phyloP scores from a whole-genome alignment of 2,329 filamentous ascomycete genomes.

The Stagonosporopsis chrysanthemi region DNA sequence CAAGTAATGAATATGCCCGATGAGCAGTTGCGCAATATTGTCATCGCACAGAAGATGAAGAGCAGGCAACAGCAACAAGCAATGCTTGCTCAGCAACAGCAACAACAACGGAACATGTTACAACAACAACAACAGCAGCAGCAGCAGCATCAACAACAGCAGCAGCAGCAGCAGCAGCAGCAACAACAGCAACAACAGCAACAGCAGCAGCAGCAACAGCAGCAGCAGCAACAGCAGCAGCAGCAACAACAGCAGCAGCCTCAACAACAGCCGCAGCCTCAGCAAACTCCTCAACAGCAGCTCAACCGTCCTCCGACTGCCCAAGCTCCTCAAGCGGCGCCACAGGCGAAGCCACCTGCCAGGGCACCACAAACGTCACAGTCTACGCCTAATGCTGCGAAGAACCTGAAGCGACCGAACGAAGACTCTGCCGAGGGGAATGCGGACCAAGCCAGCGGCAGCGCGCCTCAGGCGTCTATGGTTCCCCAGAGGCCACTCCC shows the following conservation, averaged over 20 bases:
- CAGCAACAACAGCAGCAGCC: slow-evolving; percentile 13
- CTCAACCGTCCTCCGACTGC: slow-evolving; percentile 8
- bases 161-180: slow-evolving; percentile 33
- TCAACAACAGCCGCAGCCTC: slow-evolving; percentile 25
- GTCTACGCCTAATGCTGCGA: slow-evolving; percentile 25
- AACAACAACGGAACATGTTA: slow-evolving; percentile 13
- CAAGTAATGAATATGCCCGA: slow-evolving; percentile 39
- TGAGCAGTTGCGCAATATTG: slow-evolving; percentile 38
- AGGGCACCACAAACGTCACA: slow-evolving; percentile 33
- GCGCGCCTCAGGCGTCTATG: slow-evolving; percentile 49
- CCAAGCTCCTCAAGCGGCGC: slow-evolving; percentile 6
- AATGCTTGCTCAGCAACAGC: slow-evolving; percentile 7
- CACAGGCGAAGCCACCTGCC: slow-evolving; percentile 29
- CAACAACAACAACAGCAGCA: slow-evolving; percentile 32
- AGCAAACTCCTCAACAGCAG: slow-evolving; percentile 13
- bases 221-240: slow-evolving; percentile 39
- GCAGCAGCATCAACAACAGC: slow-evolving; percentile 44
- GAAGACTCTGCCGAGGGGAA: slow-evolving; percentile 54
- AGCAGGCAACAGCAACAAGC: slow-evolving; percentile 30
- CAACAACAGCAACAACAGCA: slow-evolving; percentile 32
- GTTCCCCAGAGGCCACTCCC: slow-evolving; percentile 38
- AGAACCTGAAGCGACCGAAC: slow-evolving; percentile 48
- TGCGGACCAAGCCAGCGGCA: slow-evolving; percentile 30
- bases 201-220: slow-evolving; percentile 35
- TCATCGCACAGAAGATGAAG: slow-evolving; percentile 35